Conservation (phyloP, 805 yeast genomes). For the Saccharomycopsis babjevae region DNA sequence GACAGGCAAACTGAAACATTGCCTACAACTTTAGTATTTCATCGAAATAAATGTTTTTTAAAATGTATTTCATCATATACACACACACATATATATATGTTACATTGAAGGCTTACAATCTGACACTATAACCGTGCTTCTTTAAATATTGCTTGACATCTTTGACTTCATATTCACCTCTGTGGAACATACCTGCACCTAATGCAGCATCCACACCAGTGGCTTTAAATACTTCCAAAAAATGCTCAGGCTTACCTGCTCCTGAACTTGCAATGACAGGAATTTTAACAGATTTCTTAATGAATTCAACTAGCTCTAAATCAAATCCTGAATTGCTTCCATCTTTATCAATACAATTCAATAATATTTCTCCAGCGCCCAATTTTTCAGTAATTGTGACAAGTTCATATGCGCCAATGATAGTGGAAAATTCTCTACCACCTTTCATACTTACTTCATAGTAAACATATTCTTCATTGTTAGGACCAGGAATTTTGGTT, state of each 20-base stretch:
- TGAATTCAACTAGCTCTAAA: conserved; percentile 69
- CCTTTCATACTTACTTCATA: conserved; percentile 95
- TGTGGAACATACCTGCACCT: conserved; percentile 98
- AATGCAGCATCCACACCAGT: conserved; percentile 92
- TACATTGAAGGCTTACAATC: conserved; percentile 31
- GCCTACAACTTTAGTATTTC: too few species aligned
- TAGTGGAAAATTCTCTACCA: conserved; percentile 77
- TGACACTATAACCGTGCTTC: conserved; percentile 56
- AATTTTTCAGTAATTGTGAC: conserved; percentile 81
- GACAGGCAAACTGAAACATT: too few species aligned
- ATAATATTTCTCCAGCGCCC: conserved; percentile 92
- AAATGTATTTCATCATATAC: too few species aligned
- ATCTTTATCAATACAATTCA: conserved; percentile 94
- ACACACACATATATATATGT: background rate
- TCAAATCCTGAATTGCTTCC: conserved; percentile 95
- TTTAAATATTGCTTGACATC: conserved; percentile 67
- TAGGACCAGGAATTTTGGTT: conserved; percentile 66
- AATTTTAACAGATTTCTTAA: conserved; percentile 64
- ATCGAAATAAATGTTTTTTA: background rate
- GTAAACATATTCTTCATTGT: conserved; percentile 83
- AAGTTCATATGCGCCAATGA: conserved; percentile 84
- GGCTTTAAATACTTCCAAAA: conserved; percentile 72
- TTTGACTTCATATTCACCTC: conserved; percentile 82
- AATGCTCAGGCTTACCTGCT: conserved; percentile 90
- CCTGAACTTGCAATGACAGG: conserved; percentile 98